These are phyloP conservation scores for Scutellaria baicalensis DNA, from an alignment of 257 asterid genomes.

Conservation along the genomic window DNA sequence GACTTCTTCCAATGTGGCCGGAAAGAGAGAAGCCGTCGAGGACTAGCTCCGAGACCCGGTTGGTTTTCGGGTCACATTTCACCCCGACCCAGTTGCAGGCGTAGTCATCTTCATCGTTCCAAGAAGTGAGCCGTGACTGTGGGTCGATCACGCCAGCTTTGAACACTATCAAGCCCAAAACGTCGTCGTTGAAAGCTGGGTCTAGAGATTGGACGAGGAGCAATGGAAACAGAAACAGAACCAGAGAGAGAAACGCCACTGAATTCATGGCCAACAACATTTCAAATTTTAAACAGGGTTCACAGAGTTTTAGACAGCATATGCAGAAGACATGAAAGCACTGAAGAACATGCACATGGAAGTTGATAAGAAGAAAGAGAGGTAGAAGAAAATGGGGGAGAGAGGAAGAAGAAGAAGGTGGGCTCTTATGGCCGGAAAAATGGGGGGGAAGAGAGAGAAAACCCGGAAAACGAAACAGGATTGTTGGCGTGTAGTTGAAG, in stretches of 20 bases:
- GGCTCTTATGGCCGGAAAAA: constrained; percentile 3
- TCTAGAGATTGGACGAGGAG: constrained; percentile 29
- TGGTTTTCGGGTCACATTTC: constrained; percentile 41
- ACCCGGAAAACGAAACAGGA: not conserved
- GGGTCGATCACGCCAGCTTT: constrained; percentile 70
- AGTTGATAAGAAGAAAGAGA: not conserved
- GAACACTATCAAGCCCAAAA: constrained; percentile 69
- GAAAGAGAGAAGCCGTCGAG: constrained; percentile 58
- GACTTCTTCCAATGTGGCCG: constrained; percentile 65
- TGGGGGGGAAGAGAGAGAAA: constrained; percentile 7
- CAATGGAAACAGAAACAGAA: constrained; percentile 20
- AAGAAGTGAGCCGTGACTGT: constrained; percentile 45
- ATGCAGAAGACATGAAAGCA: not conserved
- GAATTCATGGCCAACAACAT: constrained; percentile 25
- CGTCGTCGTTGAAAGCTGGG: constrained; percentile 79
- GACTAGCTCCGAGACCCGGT: constrained; percentile 56
- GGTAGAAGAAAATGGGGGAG: not conserved
- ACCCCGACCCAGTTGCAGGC: constrained; percentile 79
- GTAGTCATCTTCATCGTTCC: constrained; percentile 66
- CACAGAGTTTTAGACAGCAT: not conserved
- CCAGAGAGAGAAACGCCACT: constrained; percentile 18
- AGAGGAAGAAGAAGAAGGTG: not conserved
- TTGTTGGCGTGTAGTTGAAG: not conserved
- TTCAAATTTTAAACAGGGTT: not conserved
- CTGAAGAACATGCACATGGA: not conserved